Evolutionary conservation across 345 rosid genomes (phyloP).

Genomic region (Carallia brachiata): DNA sequence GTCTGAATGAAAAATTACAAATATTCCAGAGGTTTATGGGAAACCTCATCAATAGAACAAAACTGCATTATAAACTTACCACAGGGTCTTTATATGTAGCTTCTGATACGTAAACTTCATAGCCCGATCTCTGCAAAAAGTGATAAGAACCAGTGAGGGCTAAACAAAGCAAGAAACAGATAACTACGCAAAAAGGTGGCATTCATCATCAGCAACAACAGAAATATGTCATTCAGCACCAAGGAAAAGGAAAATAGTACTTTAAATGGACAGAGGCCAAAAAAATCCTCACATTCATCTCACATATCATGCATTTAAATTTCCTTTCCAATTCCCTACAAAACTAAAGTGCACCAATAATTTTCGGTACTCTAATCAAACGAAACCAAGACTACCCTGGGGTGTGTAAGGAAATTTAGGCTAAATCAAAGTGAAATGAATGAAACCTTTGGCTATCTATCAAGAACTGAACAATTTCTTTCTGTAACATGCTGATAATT

Average conservation of each 20-base stretch:
- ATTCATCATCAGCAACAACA: constrained; percentile 9
- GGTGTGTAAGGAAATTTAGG: neutral
- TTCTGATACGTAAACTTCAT: constrained; percentile 87
- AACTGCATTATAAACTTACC: constrained; percentile 41
- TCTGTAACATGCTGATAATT: neutral
- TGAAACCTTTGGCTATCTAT: neutral
- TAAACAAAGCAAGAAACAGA: constrained; percentile 11
- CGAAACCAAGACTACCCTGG: neutral
- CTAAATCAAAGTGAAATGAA: neutral
- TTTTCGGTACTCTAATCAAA: neutral
- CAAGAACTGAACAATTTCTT: neutral
- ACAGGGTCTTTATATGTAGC: constrained; percentile 86
- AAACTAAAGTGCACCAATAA: neutral
- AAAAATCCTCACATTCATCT: too few species aligned
- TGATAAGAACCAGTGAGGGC: constrained; percentile 27
- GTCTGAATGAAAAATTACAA: too few species aligned
- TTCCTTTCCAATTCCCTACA: too few species aligned
- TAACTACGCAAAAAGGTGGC: too few species aligned
- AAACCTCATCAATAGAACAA: too few species aligned
- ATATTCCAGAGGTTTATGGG: too few species aligned
- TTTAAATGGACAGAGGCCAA: neutral
- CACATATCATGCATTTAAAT: too few species aligned
- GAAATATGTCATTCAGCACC: neutral
- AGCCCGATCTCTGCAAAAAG: constrained; percentile 78
- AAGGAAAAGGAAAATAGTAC: constrained; percentile 1